These are phyloP conservation scores for Physcomitrium patens DNA, from an alignment of 225 moss, liverwort and hornwort species.

Conservation along the genomic window DNA sequence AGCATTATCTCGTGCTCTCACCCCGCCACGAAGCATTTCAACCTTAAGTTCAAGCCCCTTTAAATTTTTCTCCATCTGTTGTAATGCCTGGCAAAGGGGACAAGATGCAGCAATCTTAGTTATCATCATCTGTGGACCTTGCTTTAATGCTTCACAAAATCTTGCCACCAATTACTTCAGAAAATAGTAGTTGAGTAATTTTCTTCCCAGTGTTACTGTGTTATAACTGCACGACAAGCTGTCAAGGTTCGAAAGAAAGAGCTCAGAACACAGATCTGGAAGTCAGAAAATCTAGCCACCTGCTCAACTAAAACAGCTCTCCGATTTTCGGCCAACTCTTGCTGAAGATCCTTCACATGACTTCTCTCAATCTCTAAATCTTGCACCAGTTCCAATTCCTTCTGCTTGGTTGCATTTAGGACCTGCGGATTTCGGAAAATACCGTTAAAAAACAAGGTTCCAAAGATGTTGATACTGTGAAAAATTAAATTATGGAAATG, in stretches of 20 bases:
- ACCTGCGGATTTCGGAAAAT: slow-evolving; percentile 52
- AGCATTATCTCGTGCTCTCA: slow-evolving; percentile 74
- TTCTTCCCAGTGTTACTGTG: background rate
- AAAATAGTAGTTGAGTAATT: slow-evolving; percentile 7
- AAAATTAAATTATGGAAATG: background rate
- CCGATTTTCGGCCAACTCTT: slow-evolving; percentile 61
- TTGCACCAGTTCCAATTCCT: slow-evolving; percentile 62
- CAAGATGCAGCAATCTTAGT: slow-evolving; percentile 13
- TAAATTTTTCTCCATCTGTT: slow-evolving; percentile 65
- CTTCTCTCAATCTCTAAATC: slow-evolving; percentile 59
- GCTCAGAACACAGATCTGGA: background rate
- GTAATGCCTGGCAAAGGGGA: slow-evolving; percentile 51
- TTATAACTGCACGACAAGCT: no score
- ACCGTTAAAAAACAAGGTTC: slow-evolving; percentile 7
- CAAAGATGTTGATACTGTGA: background rate
- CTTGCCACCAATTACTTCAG: slow-evolving; percentile 11
- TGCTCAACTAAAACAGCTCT: slow-evolving; percentile 74
- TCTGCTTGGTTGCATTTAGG: slow-evolving; percentile 72
- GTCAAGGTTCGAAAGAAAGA: slow-evolving; percentile 14
- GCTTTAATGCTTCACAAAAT: slow-evolving; percentile 31
- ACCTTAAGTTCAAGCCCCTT: slow-evolving; percentile 60
- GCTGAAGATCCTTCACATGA: slow-evolving; percentile 65
- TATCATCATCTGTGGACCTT: slow-evolving; percentile 5
- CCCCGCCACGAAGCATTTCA: slow-evolving; percentile 76
- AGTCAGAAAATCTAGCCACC: slow-evolving; percentile 44